These are phyloP conservation scores for Pseudogymnoascus sp. DNA, from an alignment of 2,329 filamentous ascomycete genomes.

Conservation along the genomic window DNA sequence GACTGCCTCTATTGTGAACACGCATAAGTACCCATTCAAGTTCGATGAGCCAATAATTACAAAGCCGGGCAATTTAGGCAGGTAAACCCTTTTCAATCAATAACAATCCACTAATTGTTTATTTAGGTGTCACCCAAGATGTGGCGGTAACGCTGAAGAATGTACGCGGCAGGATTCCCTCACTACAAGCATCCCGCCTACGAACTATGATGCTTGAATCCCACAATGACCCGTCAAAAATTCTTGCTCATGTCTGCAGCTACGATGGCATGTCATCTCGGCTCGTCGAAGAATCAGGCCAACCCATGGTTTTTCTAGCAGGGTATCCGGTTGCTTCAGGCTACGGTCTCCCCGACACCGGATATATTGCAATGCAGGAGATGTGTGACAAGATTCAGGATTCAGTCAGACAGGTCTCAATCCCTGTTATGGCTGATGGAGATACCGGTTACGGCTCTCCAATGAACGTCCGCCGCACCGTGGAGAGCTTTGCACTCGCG, in stretches of 20 bases:
- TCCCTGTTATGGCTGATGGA: slow-evolving; percentile 39
- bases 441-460: slow-evolving; percentile 42
- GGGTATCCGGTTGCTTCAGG: slow-evolving; percentile 36
- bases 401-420: slow-evolving; percentile 29
- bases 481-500: slow-evolving; percentile 32
- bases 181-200: slow-evolving; percentile 33
- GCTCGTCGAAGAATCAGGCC: slow-evolving; percentile 38
- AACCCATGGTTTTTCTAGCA: slow-evolving; percentile 38
- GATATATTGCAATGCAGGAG: slow-evolving; percentile 42
- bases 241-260: slow-evolving; percentile 36
- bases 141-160: slow-evolving; percentile 22
- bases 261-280: slow-evolving; percentile 39
- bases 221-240: slow-evolving; percentile 34
- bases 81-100: slow-evolving; percentile 3
- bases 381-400: slow-evolving; percentile 40
- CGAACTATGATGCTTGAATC: slow-evolving; percentile 36
- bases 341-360: slow-evolving; percentile 39
- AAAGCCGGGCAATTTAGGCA: slow-evolving; percentile 13
- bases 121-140: slow-evolving; percentile 13
- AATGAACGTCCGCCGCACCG: slow-evolving; percentile 40
- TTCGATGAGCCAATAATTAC: slow-evolving; percentile 18
- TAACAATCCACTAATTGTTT: neutral
- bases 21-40: slow-evolving; percentile 29
- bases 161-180: slow-evolving; percentile 32
- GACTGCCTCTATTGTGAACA: slow-evolving; percentile 28